phyloP scores from a whole-genome alignment of 495 filamentous ascomycete genomes.

The Aspergillus heteromorphus region DNA sequence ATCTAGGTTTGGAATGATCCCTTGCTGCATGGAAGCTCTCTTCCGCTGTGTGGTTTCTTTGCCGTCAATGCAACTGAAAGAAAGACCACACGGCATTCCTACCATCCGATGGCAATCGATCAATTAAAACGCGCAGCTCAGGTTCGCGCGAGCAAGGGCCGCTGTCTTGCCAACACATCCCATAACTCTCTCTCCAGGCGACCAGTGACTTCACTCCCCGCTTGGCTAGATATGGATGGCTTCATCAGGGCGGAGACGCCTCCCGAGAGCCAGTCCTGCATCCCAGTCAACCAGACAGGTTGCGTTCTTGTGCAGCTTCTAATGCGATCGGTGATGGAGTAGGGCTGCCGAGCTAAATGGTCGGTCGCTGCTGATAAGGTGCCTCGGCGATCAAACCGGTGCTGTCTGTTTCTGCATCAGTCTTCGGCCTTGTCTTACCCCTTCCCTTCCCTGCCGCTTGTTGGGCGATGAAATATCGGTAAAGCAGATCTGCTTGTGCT shows the following conservation, averaged over 20 bases:
- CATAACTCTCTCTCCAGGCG: background rate
- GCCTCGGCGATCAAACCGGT: background rate
- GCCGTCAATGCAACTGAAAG: background rate
- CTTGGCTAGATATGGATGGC: background rate
- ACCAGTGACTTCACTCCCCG: background rate
- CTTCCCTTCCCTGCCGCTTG: background rate
- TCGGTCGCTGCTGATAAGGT: background rate
- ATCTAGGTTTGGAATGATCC: constrained; percentile 2
- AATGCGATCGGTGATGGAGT: background rate
- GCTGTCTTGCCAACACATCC: background rate
- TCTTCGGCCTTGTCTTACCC: too few species aligned
- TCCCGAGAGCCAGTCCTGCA: background rate
- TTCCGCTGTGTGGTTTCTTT: background rate
- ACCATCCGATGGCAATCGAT: background rate
- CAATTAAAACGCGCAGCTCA: background rate
- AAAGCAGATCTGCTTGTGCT: background rate
- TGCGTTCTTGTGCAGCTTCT: background rate
- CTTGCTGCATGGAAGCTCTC: constrained; percentile 5
- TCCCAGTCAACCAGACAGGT: background rate
- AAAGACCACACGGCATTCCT: background rate
- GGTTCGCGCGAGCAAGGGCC: background rate
- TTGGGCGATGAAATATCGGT: background rate
- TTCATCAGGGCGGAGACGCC: background rate
- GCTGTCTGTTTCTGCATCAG: background rate
- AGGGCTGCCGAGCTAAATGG: background rate